Conservation (phyloP, 768 basidiomycete species). For the Neoboletus brunneissimus region DNA sequence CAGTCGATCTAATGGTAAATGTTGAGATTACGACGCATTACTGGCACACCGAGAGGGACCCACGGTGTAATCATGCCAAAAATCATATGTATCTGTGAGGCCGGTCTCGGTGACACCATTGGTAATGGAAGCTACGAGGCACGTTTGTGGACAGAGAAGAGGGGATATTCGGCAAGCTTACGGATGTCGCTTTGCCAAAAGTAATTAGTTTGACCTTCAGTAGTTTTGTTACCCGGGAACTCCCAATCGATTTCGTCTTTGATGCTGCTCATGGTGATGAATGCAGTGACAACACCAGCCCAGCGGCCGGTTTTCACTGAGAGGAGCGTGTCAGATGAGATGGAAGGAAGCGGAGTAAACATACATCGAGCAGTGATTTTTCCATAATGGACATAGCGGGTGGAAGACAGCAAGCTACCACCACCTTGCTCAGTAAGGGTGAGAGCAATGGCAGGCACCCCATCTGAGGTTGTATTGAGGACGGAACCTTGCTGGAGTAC, state of each 20-base stretch:
- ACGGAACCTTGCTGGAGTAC: slow-evolving; percentile 65
- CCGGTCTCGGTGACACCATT: slow-evolving; percentile 48
- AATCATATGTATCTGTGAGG: slow-evolving; percentile 59
- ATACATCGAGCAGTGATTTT: slow-evolving; percentile 62
- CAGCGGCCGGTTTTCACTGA: slow-evolving; percentile 77
- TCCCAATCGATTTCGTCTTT: slow-evolving; percentile 91
- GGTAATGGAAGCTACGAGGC: slow-evolving; percentile 40
- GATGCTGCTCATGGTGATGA: slow-evolving; percentile 80
- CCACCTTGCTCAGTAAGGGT: slow-evolving; percentile 67
- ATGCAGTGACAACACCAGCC: slow-evolving; percentile 80
- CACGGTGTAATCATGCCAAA: slow-evolving; percentile 78
- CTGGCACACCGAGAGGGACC: slow-evolving; percentile 21
- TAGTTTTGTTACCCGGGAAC: slow-evolving; percentile 63
- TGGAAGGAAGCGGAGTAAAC: not conserved
- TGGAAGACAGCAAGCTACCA: slow-evolving; percentile 76
- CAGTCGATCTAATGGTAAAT: slow-evolving; percentile 63
- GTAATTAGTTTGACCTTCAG: slow-evolving; percentile 72
- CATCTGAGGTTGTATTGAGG: slow-evolving; percentile 58
- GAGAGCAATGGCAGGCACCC: slow-evolving; percentile 61
- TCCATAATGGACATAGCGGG: slow-evolving; percentile 81
- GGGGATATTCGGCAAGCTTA: slow-evolving; percentile 33
- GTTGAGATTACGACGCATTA: not conserved
- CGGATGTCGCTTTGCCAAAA: slow-evolving; percentile 76
- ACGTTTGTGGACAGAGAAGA: not conserved
- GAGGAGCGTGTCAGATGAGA: not conserved